Conservation (phyloP, 805 yeast genomes). For the Starmerella bombicola region DNA sequence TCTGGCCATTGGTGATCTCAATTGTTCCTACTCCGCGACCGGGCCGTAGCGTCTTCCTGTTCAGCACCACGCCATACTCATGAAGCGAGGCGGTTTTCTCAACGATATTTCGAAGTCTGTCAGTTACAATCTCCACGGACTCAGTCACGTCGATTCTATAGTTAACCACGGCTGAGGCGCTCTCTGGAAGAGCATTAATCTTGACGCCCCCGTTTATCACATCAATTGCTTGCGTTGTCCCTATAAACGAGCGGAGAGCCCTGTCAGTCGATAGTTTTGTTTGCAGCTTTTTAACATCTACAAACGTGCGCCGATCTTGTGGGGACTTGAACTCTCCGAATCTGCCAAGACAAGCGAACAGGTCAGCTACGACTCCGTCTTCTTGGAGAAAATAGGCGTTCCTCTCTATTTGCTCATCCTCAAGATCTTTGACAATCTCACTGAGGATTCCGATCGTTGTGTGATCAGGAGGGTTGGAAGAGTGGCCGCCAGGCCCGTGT, state of each 20-base stretch:
- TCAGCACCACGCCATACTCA: slow-evolving; percentile 34
- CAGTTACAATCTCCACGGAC: slow-evolving; percentile 33
- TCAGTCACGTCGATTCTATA: slow-evolving; percentile 54
- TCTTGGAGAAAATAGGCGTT: slow-evolving; percentile 37
- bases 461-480: slow-evolving; percentile 71
- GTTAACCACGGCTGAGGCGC: slow-evolving; percentile 41
- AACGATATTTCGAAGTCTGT: slow-evolving; percentile 30
- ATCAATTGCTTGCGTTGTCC: slow-evolving; percentile 57
- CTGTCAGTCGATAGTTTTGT: background rate
- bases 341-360: slow-evolving; percentile 52
- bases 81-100: slow-evolving; percentile 34
- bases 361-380: slow-evolving; percentile 29
- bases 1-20: slow-evolving; percentile 17
- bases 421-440: slow-evolving; percentile 44
- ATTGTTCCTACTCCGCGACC: slow-evolving; percentile 34
- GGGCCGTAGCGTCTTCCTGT: slow-evolving; percentile 22
- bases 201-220: slow-evolving; percentile 60
- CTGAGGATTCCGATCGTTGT: slow-evolving; percentile 66
- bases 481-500: slow-evolving; percentile 63
- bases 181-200: slow-evolving; percentile 64
- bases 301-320: slow-evolving; percentile 16
- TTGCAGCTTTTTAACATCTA: background rate
- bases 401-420: slow-evolving; percentile 35
- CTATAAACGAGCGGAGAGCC: slow-evolving; percentile 1
- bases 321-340: slow-evolving; percentile 31